phyloP scores from a whole-genome alignment of 352 stramenopile genomes.

The Phytophthora melonis region DNA sequence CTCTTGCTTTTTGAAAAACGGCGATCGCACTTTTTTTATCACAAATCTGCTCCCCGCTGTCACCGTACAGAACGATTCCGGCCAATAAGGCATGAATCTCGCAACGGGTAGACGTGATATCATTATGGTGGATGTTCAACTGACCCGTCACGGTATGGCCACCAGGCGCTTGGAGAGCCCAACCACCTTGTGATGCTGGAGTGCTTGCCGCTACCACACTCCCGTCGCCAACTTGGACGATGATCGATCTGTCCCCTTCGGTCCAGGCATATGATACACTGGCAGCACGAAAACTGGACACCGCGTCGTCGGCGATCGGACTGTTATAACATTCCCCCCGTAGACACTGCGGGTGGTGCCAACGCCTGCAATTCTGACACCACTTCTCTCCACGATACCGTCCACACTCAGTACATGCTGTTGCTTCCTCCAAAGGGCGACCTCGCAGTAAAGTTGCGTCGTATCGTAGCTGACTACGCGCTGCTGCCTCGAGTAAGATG shows the following conservation, averaged over 20 bases:
- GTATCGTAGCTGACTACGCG: background rate
- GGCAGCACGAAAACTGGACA: background rate
- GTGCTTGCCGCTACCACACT: background rate
- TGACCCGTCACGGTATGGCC: background rate
- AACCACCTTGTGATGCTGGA: background rate
- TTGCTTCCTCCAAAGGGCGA: background rate
- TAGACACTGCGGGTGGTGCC: conserved; percentile 13
- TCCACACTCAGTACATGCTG: conserved; percentile 1
- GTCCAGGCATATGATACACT: background rate
- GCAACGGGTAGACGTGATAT: background rate
- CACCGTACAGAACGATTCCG: background rate
- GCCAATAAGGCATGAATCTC: background rate
- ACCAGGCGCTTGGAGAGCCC: background rate
- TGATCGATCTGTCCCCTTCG: background rate
- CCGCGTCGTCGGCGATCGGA: too few relatives aligned
- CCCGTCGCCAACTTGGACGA: background rate
- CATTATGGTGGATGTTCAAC: background rate
- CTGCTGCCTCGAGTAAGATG: too few relatives aligned
- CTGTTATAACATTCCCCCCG: too few relatives aligned
- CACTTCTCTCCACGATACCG: background rate
- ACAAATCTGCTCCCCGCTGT: background rate
- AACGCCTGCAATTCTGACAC: background rate
- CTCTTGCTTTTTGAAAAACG: too few relatives aligned
- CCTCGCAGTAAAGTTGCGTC: background rate
- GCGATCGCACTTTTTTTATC: background rate